These are phyloP conservation scores for Fusarium papillatum DNA, from an alignment of 2,329 filamentous ascomycete species.

Conservation along the genomic window DNA sequence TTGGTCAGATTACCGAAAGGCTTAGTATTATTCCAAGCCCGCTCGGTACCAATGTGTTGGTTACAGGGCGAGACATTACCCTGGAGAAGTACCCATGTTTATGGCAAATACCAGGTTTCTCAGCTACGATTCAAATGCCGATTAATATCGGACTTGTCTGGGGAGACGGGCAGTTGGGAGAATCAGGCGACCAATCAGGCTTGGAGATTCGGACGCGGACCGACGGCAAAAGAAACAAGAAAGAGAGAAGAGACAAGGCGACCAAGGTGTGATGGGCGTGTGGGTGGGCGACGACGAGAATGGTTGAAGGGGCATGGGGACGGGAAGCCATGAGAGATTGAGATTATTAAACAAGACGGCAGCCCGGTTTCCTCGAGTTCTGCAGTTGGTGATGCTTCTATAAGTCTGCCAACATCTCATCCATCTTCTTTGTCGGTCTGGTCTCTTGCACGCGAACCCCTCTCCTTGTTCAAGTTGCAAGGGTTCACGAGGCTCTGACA, in stretches of 20 bases:
- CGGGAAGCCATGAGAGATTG: neutral
- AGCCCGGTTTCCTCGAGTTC: neutral
- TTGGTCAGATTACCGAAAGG: neutral
- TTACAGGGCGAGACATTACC: neutral
- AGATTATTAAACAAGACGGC: neutral
- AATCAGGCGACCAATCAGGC: neutral
- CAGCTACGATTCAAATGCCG: neutral
- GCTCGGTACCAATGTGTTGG: neutral
- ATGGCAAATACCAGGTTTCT: neutral
- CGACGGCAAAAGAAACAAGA: neutral
- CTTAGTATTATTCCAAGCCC: neutral
- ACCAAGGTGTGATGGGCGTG: neutral
- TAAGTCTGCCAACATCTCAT: neutral
- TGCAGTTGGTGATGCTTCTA: neutral
- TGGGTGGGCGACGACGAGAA: neutral
- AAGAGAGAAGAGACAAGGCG: constrained; percentile 5
- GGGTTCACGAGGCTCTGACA: neutral
- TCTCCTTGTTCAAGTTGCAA: neutral
- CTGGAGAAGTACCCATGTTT: neutral
- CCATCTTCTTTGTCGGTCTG: neutral
- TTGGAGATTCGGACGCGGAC: neutral
- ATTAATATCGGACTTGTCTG: neutral
- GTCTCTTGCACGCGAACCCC: neutral
- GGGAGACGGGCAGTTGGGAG: neutral
- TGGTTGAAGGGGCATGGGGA: neutral